These are phyloP conservation scores for Candida loeiensis DNA, from an alignment of 805 yeast genomes.

Conservation along the genomic window DNA sequence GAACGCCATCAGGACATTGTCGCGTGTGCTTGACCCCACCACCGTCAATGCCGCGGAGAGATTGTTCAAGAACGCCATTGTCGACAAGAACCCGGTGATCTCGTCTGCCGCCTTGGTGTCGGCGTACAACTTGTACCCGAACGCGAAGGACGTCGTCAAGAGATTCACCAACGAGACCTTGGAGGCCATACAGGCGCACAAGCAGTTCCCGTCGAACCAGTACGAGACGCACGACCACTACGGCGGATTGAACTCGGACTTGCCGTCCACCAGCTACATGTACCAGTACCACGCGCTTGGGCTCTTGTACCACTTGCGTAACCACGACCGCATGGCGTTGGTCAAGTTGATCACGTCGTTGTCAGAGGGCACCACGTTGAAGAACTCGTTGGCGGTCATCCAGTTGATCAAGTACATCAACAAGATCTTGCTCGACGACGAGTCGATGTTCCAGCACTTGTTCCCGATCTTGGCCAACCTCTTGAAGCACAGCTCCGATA, in stretches of 20 bases:
- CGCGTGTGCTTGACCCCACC: constrained; percentile 82
- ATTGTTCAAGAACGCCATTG: constrained; percentile 86
- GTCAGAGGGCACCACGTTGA: constrained; percentile 55
- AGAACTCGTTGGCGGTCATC: constrained; percentile 78
- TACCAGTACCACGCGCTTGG: constrained; percentile 97
- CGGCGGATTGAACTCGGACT: constrained; percentile 45
- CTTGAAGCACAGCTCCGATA: constrained; percentile 77
- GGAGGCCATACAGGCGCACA: constrained; percentile 74
- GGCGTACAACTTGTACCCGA: constrained; percentile 84
- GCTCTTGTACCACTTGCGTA: constrained; percentile 78
- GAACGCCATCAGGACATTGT: constrained; percentile 88
- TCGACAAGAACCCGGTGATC: constrained; percentile 81
- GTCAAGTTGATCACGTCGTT: constrained; percentile 84
- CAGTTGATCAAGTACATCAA: constrained; percentile 82
- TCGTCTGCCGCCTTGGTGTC: constrained; percentile 93
- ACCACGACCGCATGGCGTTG: constrained; percentile 91
- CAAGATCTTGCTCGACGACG: constrained; percentile 68
- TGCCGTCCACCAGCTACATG: constrained; percentile 71
- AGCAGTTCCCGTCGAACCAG: constrained; percentile 48
- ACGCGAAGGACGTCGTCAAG: constrained; percentile 86
- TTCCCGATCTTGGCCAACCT: constrained; percentile 65
- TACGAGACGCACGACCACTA: constrained; percentile 55
- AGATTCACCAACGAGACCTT: constrained; percentile 93
- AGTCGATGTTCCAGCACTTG: constrained; percentile 55
- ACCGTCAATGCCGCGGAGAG: constrained; percentile 94